A percentile compares a stretch with the other conserved stretches of the same genome.
phyloP scores from a whole-genome alignment of 306 rosid genomes.

The Abrus pulchellus region DNA sequence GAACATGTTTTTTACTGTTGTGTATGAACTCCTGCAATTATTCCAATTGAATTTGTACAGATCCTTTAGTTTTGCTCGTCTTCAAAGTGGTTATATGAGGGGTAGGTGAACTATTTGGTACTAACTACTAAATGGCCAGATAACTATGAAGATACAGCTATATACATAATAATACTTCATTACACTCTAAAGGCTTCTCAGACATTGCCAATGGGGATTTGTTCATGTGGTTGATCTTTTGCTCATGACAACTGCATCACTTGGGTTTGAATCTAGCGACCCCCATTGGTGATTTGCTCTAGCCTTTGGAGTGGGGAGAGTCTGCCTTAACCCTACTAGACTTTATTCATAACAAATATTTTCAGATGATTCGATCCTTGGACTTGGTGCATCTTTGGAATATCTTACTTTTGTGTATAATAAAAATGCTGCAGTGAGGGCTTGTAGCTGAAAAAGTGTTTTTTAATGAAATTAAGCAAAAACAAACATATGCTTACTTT shows the following conservation, averaged over 20 bases:
- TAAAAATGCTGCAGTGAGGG: constrained; percentile 4
- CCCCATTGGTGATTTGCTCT: background rate
- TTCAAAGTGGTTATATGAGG: constrained; percentile 36
- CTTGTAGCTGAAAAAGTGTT: background rate
- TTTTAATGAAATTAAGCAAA: background rate
- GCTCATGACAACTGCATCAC: background rate
- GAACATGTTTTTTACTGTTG: constrained; percentile 11
- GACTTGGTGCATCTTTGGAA: background rate
- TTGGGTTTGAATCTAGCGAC: background rate
- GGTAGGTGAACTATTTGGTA: constrained; percentile 17
- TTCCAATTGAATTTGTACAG: constrained; percentile 35
- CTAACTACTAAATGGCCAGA: background rate
- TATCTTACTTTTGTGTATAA: background rate
- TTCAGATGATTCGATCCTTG: background rate
- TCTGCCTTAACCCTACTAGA: background rate
- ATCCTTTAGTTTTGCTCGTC: constrained; percentile 39
- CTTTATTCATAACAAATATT: background rate
- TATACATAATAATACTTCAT: background rate
- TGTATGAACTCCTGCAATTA: constrained; percentile 24
- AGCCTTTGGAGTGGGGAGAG: background rate
- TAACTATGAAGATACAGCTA: constrained; percentile 1
- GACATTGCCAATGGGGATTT: constrained; percentile 1
- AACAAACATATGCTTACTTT: background rate
- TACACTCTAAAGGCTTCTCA: background rate
- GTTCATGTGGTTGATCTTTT: background rate